These are phyloP conservation scores for Mycena indigotica DNA, from an alignment of 768 basidiomycete genomes.

Conservation along the genomic window DNA sequence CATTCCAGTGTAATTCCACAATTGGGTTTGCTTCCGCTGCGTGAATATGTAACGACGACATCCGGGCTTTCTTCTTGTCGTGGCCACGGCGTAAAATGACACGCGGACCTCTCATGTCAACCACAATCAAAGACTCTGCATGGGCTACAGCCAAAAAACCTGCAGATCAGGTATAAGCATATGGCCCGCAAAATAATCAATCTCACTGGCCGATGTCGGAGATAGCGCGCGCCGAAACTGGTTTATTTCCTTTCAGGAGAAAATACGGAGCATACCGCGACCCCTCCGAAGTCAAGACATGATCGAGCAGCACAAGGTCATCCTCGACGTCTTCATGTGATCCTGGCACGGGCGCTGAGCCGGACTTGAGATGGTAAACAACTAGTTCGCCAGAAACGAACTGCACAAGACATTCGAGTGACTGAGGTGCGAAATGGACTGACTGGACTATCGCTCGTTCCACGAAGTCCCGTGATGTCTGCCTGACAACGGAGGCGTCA, in stretches of 20 bases:
- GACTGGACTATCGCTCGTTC: conserved; percentile 42
- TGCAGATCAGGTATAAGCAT: conserved; percentile 29
- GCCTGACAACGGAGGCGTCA: conserved; percentile 40
- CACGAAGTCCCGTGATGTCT: conserved; percentile 28
- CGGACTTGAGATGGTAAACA: conserved; percentile 44
- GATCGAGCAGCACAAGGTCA: conserved; percentile 56
- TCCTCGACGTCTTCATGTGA: conserved; percentile 37
- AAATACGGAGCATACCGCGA: conserved; percentile 63
- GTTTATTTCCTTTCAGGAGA: conserved; percentile 50
- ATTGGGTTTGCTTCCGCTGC: conserved; percentile 44
- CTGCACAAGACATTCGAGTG: conserved; percentile 58
- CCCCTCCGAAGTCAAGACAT: conserved; percentile 42
- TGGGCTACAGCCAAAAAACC: conserved; percentile 82
- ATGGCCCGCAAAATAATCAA: background rate
- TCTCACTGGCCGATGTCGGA: conserved; percentile 68
- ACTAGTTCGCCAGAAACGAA: conserved; percentile 60
- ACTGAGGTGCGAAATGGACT: conserved; percentile 54
- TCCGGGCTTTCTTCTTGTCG: conserved; percentile 44
- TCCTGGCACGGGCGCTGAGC: conserved; percentile 17
- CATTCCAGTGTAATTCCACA: conserved; percentile 65
- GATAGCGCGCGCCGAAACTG: conserved; percentile 57
- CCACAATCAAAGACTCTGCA: conserved; percentile 53
- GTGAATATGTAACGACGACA: conserved; percentile 35
- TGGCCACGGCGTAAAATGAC: conserved; percentile 56
- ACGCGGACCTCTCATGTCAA: conserved; percentile 77